phyloP scores from a whole-genome alignment of 163 green algal species.

The Scenedesmus sp. region DNA sequence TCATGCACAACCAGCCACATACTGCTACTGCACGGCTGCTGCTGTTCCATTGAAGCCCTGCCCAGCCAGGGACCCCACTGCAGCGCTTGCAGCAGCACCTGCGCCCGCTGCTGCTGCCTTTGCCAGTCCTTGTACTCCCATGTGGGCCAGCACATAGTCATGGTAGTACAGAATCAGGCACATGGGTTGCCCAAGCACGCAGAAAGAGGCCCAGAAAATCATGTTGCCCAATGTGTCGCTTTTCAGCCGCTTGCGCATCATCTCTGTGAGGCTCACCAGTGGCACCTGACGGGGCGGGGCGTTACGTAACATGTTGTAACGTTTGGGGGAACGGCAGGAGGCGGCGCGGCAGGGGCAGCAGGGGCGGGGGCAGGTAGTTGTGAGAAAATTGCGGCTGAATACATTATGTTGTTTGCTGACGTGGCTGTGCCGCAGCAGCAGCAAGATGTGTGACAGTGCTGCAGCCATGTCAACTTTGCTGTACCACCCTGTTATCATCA shows the following conservation, averaged over 20 bases:
- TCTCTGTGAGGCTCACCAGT: conserved; percentile 82
- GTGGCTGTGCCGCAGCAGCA: too few species aligned
- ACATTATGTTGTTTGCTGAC: too few species aligned
- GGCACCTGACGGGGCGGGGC: conserved; percentile 53
- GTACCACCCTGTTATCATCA: too few species aligned
- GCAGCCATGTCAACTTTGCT: too few species aligned
- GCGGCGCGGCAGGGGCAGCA: too few species aligned
- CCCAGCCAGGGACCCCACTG: neutral
- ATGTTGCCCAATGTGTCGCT: conserved; percentile 80
- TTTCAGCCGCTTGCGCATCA: conserved; percentile 71
- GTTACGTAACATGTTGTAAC: too few species aligned
- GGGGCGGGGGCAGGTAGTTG: too few species aligned
- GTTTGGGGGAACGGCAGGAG: too few species aligned
- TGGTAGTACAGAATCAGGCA: conserved; percentile 77
- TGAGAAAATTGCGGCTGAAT: too few species aligned
- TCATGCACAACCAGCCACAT: neutral
- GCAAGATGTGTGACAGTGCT: too few species aligned
- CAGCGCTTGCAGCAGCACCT: conserved; percentile 6
- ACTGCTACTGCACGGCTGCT: too few species aligned
- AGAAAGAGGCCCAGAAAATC: conserved; percentile 94
- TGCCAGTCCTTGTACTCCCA: neutral
- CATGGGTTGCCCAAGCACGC: conserved; percentile 92
- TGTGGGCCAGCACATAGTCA: conserved; percentile 24
- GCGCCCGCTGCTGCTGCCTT: conserved; percentile 20
- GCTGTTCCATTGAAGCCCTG: neutral